Conservation (phyloP, 2,329 filamentous ascomycete genomes). For the Neocucurbitaria cava region DNA sequence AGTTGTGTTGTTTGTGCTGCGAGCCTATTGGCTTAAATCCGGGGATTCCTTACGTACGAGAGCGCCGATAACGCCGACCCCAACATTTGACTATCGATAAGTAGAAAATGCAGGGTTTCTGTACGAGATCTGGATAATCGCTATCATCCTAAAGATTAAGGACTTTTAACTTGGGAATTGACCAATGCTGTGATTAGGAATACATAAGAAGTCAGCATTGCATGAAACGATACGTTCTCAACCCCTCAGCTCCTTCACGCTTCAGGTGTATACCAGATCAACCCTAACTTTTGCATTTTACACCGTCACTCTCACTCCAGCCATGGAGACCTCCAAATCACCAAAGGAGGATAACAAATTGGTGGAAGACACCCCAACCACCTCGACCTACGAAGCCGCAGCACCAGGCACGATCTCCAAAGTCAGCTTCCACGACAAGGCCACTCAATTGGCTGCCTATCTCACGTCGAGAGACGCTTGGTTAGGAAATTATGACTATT, state of each 20-base stretch:
- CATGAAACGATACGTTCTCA: neutral
- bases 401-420: constrained; percentile 26
- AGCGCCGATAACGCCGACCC: no score
- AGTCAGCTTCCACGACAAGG: constrained; percentile 49
- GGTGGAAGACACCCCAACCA: neutral
- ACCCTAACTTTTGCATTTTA: neutral
- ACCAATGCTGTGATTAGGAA: neutral
- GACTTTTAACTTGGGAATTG: neutral
- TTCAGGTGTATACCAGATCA: neutral
- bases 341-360: neutral
- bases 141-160: neutral
- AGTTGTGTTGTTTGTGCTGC: no score
- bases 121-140: neutral
- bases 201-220: neutral
- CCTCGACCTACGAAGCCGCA: neutral
- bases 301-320: neutral
- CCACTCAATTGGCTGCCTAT: constrained; percentile 1
- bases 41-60: no score
- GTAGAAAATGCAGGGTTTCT: neutral
- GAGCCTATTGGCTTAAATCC: no score
- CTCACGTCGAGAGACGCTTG: neutral
- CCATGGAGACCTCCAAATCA: neutral
- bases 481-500: constrained; percentile 39
- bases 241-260: neutral
- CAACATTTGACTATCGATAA: no score